A percentile compares a stretch with the other conserved stretches of the same genome.
Evolutionary conservation across 441 rosid species (phyloP).

Genomic region (Erodium trifolium): DNA sequence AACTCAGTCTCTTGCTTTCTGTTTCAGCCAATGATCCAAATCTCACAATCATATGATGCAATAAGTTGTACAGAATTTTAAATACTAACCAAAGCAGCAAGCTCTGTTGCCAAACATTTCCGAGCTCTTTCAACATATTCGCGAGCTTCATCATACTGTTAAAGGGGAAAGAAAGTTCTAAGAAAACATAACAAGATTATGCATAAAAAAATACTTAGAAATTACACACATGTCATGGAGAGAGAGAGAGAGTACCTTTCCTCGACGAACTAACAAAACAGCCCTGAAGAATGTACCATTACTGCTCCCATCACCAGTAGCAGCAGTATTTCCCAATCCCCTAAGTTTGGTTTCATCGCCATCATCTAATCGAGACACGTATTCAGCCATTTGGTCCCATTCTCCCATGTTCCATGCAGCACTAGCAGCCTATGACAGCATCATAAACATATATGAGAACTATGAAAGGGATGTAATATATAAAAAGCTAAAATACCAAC

Average conservation of each 20-base stretch:
- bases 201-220: background rate
- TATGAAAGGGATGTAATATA: background rate
- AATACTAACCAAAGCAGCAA: conserved; percentile 91
- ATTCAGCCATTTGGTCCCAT: conserved; percentile 99
- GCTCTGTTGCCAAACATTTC: conserved; percentile 97
- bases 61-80: conserved; percentile 7
- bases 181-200: background rate
- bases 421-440: conserved; percentile 63
- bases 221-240: background rate
- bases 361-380: conserved; percentile 91
- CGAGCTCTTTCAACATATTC: conserved; percentile 96
- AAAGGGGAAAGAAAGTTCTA: background rate
- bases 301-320: conserved; percentile 93
- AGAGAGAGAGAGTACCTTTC: conserved; percentile 44
- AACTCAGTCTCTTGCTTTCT: background rate
- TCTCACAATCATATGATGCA: background rate
- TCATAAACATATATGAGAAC: conserved; percentile 24
- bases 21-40: background rate
- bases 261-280: conserved; percentile 77
- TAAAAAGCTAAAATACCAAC: conserved; percentile 37
- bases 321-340: conserved; percentile 81
- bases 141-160: conserved; percentile 89
- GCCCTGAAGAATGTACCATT: conserved; percentile 98
- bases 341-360: conserved; percentile 96
- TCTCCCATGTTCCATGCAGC: conserved; percentile 99